A percentile compares a stretch with the other conserved stretches of the same genome.
Conservation (phyloP, 768 basidiomycete genomes). For the Suillus tomentosus region DNA sequence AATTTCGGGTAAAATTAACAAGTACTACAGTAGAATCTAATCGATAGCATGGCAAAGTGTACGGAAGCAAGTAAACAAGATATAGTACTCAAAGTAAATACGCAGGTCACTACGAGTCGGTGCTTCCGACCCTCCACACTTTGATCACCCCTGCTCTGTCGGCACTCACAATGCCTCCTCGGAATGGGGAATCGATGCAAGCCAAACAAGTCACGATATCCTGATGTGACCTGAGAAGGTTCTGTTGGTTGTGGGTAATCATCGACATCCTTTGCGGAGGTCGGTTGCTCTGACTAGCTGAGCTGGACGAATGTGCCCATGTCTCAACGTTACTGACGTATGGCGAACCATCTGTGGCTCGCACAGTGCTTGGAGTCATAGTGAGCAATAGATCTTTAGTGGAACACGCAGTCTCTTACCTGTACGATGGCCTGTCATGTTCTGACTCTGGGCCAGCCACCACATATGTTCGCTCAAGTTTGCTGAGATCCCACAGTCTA, state of each 20-base stretch:
- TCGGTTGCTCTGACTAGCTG: constrained; percentile 57
- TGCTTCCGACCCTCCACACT: constrained; percentile 77
- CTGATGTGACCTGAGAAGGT: constrained; percentile 83
- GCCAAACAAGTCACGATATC: constrained; percentile 86
- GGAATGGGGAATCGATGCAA: constrained; percentile 90
- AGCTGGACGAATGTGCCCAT: constrained; percentile 49
- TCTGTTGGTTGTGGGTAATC: constrained; percentile 82
- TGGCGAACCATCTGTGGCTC: constrained; percentile 42
- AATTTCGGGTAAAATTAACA: neutral
- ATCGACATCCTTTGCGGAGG: constrained; percentile 76
- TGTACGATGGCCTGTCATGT: constrained; percentile 74
- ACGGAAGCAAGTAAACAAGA: neutral
- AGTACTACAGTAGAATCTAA: neutral
- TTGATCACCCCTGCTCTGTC: constrained; percentile 90
- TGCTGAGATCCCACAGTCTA: constrained; percentile 84
- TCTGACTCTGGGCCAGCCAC: constrained; percentile 81
- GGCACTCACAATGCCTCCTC: constrained; percentile 89
- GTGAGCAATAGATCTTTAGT: neutral
- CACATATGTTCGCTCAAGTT: constrained; percentile 70
- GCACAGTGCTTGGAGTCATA: constrained; percentile 29
- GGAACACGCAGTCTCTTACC: constrained; percentile 42
- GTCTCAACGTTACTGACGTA: constrained; percentile 59
- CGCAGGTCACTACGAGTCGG: constrained; percentile 33
- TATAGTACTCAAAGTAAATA: constrained; percentile 16
- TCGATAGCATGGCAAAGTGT: neutral